phyloP scores from a whole-genome alignment of 768 basidiomycete species.

The Lactifluus rugatus region DNA sequence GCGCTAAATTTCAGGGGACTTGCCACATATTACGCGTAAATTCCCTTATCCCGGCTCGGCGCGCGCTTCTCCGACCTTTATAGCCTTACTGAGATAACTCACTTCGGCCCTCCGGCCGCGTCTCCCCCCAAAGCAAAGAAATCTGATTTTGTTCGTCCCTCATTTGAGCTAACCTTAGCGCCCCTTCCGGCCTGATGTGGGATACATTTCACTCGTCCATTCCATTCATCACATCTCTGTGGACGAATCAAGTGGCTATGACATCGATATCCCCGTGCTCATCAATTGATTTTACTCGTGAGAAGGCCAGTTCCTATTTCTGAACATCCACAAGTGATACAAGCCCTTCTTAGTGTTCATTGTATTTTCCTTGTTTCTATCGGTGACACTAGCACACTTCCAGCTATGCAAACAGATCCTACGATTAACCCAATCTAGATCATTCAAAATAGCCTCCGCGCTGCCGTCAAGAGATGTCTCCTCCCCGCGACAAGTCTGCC shows the following conservation, averaged over 20 bases:
- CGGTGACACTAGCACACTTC: slow-evolving; percentile 72
- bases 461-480: background rate
- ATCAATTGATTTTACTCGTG: background rate
- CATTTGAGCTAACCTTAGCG: background rate
- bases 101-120: slow-evolving; percentile 11
- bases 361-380: slow-evolving; percentile 15
- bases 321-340: background rate
- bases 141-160: background rate
- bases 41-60: slow-evolving; percentile 4
- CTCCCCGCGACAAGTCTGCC: background rate
- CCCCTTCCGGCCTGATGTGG: background rate
- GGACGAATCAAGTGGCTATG: too few relatives aligned
- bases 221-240: background rate
- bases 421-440: slow-evolving; percentile 8
- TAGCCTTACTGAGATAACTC: background rate
- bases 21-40: background rate
- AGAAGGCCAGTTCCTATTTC: slow-evolving; percentile 2
- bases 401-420: slow-evolving; percentile 31
- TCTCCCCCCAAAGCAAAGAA: background rate
- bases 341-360: slow-evolving; percentile 9
- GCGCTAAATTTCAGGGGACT: slow-evolving; percentile 3
- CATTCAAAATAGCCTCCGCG: background rate
- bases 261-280: background rate
- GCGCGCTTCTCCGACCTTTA: background rate
- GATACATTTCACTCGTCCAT: background rate